Percentiles rank a stretch among this genome's conserved stretches.
Conservation (phyloP, 352 stramenopile genomes). For the Thraustochytrium sp. region DNA sequence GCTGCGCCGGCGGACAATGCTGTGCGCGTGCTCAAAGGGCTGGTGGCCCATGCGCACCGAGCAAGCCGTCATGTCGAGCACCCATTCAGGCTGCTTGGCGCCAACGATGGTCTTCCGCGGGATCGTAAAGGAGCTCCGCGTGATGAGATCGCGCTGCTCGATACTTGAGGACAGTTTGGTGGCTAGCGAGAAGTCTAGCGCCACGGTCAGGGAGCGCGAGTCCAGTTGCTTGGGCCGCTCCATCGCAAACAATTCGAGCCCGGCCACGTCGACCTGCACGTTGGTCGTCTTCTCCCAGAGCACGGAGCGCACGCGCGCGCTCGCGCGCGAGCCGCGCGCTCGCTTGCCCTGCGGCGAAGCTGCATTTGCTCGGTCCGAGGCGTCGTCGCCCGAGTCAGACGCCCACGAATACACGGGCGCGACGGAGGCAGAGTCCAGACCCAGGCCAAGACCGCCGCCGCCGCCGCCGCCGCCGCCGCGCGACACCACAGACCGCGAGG, state of each 20-base stretch:
- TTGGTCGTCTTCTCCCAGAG: background rate
- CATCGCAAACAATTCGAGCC: background rate
- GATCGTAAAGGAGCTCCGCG: background rate
- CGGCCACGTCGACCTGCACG: background rate
- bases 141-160: background rate
- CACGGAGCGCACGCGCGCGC: background rate
- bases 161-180: background rate
- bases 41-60: background rate
- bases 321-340: background rate
- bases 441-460: background rate
- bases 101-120: background rate
- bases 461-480: background rate
- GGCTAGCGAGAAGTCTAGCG: background rate
- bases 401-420: slow-evolving; percentile 12
- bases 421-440: slow-evolving; percentile 2
- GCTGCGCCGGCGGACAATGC: too few species aligned
- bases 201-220: background rate
- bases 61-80: background rate
- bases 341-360: background rate
- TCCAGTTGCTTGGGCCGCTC: slow-evolving; percentile 26
- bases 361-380: background rate
- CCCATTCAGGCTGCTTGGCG: background rate
- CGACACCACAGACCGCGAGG: background rate
- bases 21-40: too few species aligned
- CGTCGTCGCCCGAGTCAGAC: background rate